A percentile compares a stretch with the other conserved stretches of the same genome.
Evolutionary conservation across 73 alveolate genomes (phyloP).

Genomic region (Paramecium pentaurelia): DNA sequence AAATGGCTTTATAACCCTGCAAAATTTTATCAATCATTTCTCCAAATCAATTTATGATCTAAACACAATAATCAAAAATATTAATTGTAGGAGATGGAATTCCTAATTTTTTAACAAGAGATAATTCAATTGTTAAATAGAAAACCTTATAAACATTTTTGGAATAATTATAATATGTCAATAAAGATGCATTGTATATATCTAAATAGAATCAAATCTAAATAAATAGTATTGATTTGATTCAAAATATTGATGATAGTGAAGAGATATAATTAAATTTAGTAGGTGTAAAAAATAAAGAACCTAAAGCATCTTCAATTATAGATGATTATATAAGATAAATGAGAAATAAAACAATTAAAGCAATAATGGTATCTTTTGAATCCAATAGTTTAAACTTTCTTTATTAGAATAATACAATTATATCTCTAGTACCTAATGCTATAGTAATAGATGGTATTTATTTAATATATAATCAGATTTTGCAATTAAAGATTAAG

Average conservation of each 20-base stretch:
- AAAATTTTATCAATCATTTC: slow-evolving; percentile 12
- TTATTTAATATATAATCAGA: background rate
- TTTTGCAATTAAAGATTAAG: background rate
- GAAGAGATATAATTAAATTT: background rate
- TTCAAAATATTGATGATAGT: background rate
- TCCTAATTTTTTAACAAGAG: background rate
- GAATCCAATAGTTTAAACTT: background rate
- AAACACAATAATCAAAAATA: background rate
- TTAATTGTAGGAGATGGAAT: background rate
- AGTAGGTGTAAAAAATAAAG: background rate
- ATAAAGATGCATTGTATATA: background rate
- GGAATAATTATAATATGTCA: background rate
- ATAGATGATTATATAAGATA: background rate
- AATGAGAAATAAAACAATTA: background rate
- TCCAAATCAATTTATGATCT: background rate
- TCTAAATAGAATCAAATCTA: background rate
- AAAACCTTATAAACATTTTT: background rate
- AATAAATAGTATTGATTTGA: background rate
- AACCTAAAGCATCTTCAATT: background rate
- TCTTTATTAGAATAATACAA: background rate
- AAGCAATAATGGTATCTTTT: background rate
- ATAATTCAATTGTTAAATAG: background rate
- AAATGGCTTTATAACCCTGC: slow-evolving; percentile 23
- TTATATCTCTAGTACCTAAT: background rate
- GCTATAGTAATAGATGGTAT: slow-evolving; percentile 1